A percentile compares a stretch with the other conserved stretches of the same genome.
Evolutionary conservation across 2,329 filamentous ascomycete species (phyloP).

Genomic region (Lachnellula cervina): DNA sequence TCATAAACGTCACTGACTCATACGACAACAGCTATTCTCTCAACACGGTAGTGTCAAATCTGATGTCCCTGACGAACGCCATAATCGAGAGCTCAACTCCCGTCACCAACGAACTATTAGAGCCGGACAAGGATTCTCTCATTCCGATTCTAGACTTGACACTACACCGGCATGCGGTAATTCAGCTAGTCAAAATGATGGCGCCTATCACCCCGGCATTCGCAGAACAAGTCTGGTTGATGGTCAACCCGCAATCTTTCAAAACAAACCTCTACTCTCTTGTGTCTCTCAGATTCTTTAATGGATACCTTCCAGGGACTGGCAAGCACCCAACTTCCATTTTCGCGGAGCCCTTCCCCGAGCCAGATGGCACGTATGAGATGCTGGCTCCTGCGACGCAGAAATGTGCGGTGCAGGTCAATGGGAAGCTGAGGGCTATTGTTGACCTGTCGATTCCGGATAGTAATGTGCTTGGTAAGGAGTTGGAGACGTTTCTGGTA

Average conservation of each 20-base stretch:
- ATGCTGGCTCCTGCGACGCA: conserved; percentile 46
- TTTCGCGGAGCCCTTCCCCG: conserved; percentile 53
- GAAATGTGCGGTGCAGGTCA: conserved; percentile 67
- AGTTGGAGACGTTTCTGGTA: conserved; percentile 56
- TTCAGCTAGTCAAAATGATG: conserved; percentile 63
- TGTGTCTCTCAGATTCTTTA: too few relatives aligned
- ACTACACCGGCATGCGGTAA: conserved; percentile 39
- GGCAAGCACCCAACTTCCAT: conserved; percentile 29
- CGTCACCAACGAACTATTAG: neutral
- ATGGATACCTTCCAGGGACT: too few relatives aligned
- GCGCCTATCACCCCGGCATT: conserved; percentile 78
- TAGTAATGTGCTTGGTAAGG: conserved; percentile 37
- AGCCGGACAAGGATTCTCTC: neutral
- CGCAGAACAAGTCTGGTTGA: conserved; percentile 73
- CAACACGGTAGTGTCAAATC: conserved; percentile 77
- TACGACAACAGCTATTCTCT: conserved; percentile 69
- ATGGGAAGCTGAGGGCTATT: conserved; percentile 70
- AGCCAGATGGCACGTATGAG: conserved; percentile 45
- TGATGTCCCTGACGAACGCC: conserved; percentile 75
- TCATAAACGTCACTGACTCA: conserved; percentile 61
- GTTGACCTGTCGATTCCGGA: conserved; percentile 56
- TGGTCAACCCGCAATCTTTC: conserved; percentile 38
- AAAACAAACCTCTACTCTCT: neutral
- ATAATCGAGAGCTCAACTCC: conserved; percentile 39
- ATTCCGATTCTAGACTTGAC: conserved; percentile 13